These are phyloP conservation scores for Xeromyces bisporus DNA, from an alignment of 495 filamentous ascomycete species.

Conservation along the genomic window DNA sequence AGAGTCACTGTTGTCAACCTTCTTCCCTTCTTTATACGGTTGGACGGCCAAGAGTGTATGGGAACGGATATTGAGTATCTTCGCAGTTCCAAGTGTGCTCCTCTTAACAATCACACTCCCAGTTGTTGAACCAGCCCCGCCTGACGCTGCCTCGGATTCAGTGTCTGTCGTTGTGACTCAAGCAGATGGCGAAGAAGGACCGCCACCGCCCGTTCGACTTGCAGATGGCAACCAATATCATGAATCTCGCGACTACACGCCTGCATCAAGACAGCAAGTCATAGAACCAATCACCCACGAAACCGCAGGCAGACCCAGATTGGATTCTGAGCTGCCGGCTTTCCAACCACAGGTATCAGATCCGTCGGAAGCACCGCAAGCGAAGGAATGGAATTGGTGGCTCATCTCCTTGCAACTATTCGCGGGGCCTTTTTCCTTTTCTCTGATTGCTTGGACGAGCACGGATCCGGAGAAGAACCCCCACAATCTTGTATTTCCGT, in stretches of 20 bases:
- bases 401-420: conserved; percentile 71
- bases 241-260: conserved; percentile 6
- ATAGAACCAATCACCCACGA: conserved; percentile 5
- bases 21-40: conserved; percentile 74
- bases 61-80: conserved; percentile 60
- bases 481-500: conserved; percentile 39
- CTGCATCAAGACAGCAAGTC: conserved; percentile 3
- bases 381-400: conserved; percentile 74
- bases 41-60: conserved; percentile 63
- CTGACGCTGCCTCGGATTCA: conserved; percentile 24
- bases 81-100: conserved; percentile 79
- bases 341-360: conserved; percentile 9
- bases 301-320: conserved; percentile 11
- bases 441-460: conserved; percentile 61
- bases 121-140: conserved; percentile 53
- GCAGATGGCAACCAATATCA: conserved; percentile 29
- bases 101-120: conserved; percentile 84
- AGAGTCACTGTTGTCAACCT: conserved; percentile 46
- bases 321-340: conserved; percentile 26
- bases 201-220: conserved; percentile 18
- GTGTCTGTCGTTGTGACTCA: conserved; percentile 25
- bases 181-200: conserved; percentile 9
- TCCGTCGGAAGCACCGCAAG: conserved; percentile 10
- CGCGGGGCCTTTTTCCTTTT: conserved; percentile 71
- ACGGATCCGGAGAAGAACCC: conserved; percentile 32